Base-by-base conservation (phyloP, 1,284 basidiomycete genomes). In the Exobasidium cylindrosporum region DNA sequence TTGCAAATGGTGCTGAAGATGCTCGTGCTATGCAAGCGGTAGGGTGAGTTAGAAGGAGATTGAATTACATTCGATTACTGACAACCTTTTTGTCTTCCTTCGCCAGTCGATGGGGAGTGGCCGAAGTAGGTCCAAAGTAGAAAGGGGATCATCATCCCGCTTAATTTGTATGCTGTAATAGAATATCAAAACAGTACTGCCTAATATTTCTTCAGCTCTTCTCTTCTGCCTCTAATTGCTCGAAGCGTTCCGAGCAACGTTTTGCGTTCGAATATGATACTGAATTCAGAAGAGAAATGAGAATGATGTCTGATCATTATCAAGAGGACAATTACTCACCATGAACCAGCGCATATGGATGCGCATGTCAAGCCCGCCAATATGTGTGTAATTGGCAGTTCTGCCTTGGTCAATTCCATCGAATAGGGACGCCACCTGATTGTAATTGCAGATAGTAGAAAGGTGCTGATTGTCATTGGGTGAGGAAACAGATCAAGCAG, bases 1-100 rank as follows among this genome's bases (percentile, higher is more conserved):
- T 94, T 32, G 83, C 83, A 50, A 0, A 97, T 97, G 94, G 83
- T 86, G 4, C 47, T 3, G 47, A 50, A 50, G 46, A 85, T 44
- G 17, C 31, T 31, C n/a, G 43, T n/a, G 61, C 61, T 13, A 62
- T 62, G 61, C 44, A 62, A 52, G 53, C 46, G 3, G 61, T 62
- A 23, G 61, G 61, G 54, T 57, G 35, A 40, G 35, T 40, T 28
- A 10, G 2, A 13, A 1, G 14, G 44, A 17, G 10, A 1, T 32
- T 30, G 43, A 26, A 3, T 26, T 11, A 14, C 45, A 3, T 28
- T 44, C 23, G 46, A 1, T 21, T 23, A 29, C 45, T 59, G 40
- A 29, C 47, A n/a, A 14, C n/a, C 17, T 14, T 21, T 23, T 23
- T 56, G 53, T 17, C 23, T 55, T 4, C 53, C 57, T 28, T n/a